Conservation (phyloP, 192 early-diverging fungal genomes). For the Chytriomyces sp. region DNA sequence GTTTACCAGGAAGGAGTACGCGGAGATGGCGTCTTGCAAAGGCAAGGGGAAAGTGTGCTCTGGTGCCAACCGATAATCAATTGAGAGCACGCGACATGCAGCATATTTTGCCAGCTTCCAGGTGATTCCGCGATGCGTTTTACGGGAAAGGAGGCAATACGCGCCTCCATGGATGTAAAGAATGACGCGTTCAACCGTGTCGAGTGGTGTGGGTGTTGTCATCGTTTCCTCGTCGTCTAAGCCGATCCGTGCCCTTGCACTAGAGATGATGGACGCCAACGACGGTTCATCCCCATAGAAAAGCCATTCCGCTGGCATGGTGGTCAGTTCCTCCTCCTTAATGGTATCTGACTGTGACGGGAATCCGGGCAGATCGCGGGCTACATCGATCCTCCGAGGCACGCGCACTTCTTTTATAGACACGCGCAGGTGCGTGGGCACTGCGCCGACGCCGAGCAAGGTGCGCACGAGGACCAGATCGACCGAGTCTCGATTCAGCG, state of each 20-base stretch:
- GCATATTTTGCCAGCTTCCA: conserved; percentile 50
- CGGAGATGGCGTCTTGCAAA: conserved; percentile 77
- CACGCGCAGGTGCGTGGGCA: neutral
- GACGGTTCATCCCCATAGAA: neutral
- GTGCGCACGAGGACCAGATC: neutral
- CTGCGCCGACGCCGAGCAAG: neutral
- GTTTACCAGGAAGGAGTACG: conserved; percentile 70
- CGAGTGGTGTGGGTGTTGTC: no score
- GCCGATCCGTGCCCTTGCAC: neutral
- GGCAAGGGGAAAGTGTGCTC: conserved; percentile 79
- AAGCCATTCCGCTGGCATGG: conserved; percentile 33
- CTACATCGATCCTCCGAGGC: conserved; percentile 3
- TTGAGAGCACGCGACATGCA: conserved; percentile 50
- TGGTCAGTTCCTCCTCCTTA: conserved; percentile 14
- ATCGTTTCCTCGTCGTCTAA: neutral
- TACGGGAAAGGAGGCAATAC: conserved; percentile 6
- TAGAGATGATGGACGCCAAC: neutral
- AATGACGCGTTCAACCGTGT: conserved; percentile 6
- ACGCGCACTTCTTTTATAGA: conserved; percentile 9
- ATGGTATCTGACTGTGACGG: no score
- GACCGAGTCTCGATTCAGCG: neutral
- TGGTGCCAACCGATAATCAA: conserved; percentile 83
- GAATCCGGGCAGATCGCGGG: no score
- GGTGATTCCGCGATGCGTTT: conserved; percentile 40
- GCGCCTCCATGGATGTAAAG: conserved; percentile 40